Base-by-base conservation (phyloP, 305 asterid genomes). In the Fraxinus latifolia region DNA sequence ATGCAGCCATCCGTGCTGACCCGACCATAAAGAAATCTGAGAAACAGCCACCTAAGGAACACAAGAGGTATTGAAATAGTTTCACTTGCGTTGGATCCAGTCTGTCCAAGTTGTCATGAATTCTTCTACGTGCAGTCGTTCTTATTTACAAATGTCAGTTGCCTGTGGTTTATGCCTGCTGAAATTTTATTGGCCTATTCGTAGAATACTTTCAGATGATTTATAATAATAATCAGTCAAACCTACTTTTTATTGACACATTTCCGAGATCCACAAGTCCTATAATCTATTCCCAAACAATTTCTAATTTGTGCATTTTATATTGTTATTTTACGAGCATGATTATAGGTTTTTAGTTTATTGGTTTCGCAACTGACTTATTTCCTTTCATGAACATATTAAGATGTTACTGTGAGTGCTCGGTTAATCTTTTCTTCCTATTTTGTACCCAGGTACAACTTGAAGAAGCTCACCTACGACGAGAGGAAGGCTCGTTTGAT, bases 1-100 rank as follows among this genome's bases (percentile, higher is more conserved):
- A 92, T 81, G 88, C 90, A 2, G 90, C 94, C 44, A 90, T 90
- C 14, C 92, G 94, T 44, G 92, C 96, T 39, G 91, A 92, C 33
- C 93, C 94, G 6, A 39, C 72, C 1, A 21, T 36, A 4, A 89
- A 89, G 91, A 90, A 89, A 84, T 82, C 92, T 17, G 90, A 82
- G 25, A 92, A 86, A 62, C 83, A 76, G 78, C 90, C 88, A 80
- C 92, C 85, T 19, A 88, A 84, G 80, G 86, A 89, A 60, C 93
- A 86, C 87, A 89, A 90, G 87, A 87, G 96, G 96, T 90, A 32
- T 44, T 79, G 29, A 33, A 11, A 36, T 29, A 29, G 31, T 27
- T 23, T 71, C 74, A 2, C 8, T 68, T 27, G 0, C 6, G 19
- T 14, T 14, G 19, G 19, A 47, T 15, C 21, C 60, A 15, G 19